Evolutionary conservation across 176 grass and related monocot genomes (phyloP), one percentile per base, ranked within the genome.

Genomic region (Phoenix roebelenii): DNA sequence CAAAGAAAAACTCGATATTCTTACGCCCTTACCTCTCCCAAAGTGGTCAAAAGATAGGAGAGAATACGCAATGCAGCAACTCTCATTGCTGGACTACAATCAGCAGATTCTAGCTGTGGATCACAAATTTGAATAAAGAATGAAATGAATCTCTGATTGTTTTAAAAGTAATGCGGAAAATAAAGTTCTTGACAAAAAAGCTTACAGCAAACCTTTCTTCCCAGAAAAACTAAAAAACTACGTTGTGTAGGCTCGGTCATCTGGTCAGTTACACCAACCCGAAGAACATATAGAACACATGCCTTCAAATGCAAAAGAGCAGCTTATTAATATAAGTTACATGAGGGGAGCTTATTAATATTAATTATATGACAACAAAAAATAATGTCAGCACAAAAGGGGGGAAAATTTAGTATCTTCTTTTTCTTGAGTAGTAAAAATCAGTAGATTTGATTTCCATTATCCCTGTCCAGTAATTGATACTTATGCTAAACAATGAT

Each of bases 231-330:
- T 59, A 97, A 91, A 78, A 97, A 80, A 49, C 84, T 76, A 66
- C 81, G 76, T 24, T 97, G 87, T 6, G 81, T 72, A 3, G 81
- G 88, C 84, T 92, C 93, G 25, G 79, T 97, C 83, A 92, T 84
- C 66, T 92, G 93, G 62, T 97, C 93, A 52, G 87, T 73, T 69
- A 92, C 68, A 70, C 93, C 93, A 85, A 97, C 84, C 71, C 79
- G 87, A 58, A 91, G 72, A 80, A 97, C 71, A 69, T 97, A 97
- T 44, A 97, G 61, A 56, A 97, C 81, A 78, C 93, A 97, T 66
- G 93, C 87, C 91, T 96, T 64, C 25, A 22, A 55, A 79, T 71
- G 69, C 29, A 83, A 60, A 79, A 73, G 50, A 82, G 64, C 17
- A 72, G 23, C 15, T 18, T 54, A 79, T 77, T 44, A 77, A 44